phyloP scores from a whole-genome alignment of 2,329 filamentous ascomycete species.

The Didymella arachidicola region DNA sequence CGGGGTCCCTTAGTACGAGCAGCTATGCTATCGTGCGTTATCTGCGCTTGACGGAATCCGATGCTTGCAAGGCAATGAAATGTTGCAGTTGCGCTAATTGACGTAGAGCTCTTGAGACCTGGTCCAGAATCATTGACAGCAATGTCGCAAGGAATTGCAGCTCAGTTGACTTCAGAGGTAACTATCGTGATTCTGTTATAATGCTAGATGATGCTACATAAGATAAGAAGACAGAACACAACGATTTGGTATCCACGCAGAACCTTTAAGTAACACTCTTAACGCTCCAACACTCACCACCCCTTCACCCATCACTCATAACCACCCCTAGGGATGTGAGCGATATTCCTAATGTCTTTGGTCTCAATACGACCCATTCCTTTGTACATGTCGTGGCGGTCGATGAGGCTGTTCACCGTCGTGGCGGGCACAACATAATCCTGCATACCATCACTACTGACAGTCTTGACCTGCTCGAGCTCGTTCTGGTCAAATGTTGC shows the following conservation, averaged over 20 bases:
- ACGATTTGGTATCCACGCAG: constrained; percentile 15
- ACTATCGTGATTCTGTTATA: background rate
- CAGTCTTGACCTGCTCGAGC: constrained; percentile 41
- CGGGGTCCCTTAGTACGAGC: background rate
- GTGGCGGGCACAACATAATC: constrained; percentile 38
- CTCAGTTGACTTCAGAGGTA: background rate
- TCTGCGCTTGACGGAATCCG: background rate
- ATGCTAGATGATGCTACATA: background rate
- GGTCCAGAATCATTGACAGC: background rate
- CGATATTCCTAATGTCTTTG: constrained; percentile 48
- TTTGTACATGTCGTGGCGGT: constrained; percentile 55
- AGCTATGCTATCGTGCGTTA: background rate
- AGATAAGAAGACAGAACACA: background rate
- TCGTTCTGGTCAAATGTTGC: constrained; percentile 30
- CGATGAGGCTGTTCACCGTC: constrained; percentile 48
- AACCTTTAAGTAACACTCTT: background rate
- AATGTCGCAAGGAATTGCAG: background rate
- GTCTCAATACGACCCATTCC: constrained; percentile 49
- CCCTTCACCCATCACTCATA: constrained; percentile 11
- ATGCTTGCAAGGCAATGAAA: constrained; percentile 1
- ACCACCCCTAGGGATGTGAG: constrained; percentile 30
- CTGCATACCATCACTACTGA: constrained; percentile 33
- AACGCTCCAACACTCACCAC: background rate
- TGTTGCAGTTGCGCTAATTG: background rate
- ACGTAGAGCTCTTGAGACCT: background rate